Percentiles rank a stretch among this genome's conserved stretches.
These are phyloP conservation scores for Xylaria venustula DNA, from an alignment of 495 filamentous ascomycete species.

Conservation along the genomic window DNA sequence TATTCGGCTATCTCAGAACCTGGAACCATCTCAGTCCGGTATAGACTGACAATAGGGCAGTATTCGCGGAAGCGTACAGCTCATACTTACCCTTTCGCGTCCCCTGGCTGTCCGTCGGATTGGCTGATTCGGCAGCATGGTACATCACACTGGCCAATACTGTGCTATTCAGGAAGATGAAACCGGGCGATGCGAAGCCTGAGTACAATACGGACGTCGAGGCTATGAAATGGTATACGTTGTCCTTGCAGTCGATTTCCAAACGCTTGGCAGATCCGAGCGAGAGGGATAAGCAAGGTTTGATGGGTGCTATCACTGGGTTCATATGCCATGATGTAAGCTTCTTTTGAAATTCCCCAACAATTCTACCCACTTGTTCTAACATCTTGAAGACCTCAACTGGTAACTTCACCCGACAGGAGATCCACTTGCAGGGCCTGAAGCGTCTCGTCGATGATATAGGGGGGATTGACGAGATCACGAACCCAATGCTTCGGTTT, in stretches of 20 bases:
- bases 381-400: slow-evolving; percentile 12
- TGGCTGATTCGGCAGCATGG: slow-evolving; percentile 24
- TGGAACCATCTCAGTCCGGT: background rate
- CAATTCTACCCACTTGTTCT: background rate
- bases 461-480: slow-evolving; percentile 20
- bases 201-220: slow-evolving; percentile 16
- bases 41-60: background rate
- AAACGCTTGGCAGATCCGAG: slow-evolving; percentile 22
- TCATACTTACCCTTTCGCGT: slow-evolving; percentile 24
- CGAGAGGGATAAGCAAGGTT: slow-evolving; percentile 16
- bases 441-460: slow-evolving; percentile 22
- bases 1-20: background rate
- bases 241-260: slow-evolving; percentile 20
- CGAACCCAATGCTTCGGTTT: slow-evolving; percentile 19
- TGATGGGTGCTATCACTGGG: slow-evolving; percentile 25
- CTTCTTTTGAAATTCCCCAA: background rate
- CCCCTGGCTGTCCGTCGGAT: slow-evolving; percentile 23
- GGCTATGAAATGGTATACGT: slow-evolving; percentile 28
- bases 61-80: slow-evolving; percentile 18
- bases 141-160: slow-evolving; percentile 27
- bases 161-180: slow-evolving; percentile 5
- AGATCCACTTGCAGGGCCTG: slow-evolving; percentile 23
- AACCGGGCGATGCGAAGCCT: slow-evolving; percentile 2
- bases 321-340: slow-evolving; percentile 30
- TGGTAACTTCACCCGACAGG: slow-evolving; percentile 24